Percentiles rank a stretch among this genome's conserved stretches.
These are phyloP conservation scores for Jamesozyma piceae DNA, from an alignment of 805 yeast genomes.

Conservation along the genomic window DNA sequence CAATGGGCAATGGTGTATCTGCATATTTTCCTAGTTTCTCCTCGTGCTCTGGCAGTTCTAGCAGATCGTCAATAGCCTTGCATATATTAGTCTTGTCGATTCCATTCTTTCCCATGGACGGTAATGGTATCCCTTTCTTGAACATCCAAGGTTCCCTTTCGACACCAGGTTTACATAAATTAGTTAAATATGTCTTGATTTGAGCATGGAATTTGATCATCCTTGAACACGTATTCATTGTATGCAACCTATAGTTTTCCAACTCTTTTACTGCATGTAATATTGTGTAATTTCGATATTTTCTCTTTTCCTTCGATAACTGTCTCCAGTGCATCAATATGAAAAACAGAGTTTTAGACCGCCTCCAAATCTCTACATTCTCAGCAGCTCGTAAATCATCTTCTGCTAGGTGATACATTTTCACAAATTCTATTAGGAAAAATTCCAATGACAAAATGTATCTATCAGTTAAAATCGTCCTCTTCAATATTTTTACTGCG, in stretches of 20 bases:
- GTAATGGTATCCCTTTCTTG: conserved; percentile 14
- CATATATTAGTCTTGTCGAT: conserved; percentile 16
- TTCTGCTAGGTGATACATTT: conserved; percentile 21
- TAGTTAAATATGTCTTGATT: background rate
- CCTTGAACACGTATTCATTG: conserved; percentile 18
- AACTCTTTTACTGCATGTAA: conserved; percentile 26
- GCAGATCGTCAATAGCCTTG: conserved; percentile 12
- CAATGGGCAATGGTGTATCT: background rate
- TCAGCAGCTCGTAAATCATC: conserved; percentile 21
- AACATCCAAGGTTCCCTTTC: conserved; percentile 22
- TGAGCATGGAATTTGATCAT: background rate
- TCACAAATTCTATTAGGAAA: conserved; percentile 24
- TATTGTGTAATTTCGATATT: conserved; percentile 18
- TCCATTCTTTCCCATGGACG: conserved; percentile 14
- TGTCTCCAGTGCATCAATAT: conserved; percentile 26
- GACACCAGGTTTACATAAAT: background rate
- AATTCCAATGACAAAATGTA: conserved; percentile 22
- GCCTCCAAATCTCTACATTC: conserved; percentile 22
- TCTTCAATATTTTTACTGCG: conserved; percentile 12
- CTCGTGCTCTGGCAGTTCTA: conserved; percentile 1
- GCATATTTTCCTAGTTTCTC: background rate
- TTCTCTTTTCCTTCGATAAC: conserved; percentile 22
- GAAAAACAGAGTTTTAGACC: conserved; percentile 19
- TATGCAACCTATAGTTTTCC: conserved; percentile 24
- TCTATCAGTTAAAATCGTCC: conserved; percentile 17